A percentile compares a stretch with the other conserved stretches of the same genome.
Evolutionary conservation across 805 yeast species (phyloP).

Genomic region (Myxozyma nipponensis): DNA sequence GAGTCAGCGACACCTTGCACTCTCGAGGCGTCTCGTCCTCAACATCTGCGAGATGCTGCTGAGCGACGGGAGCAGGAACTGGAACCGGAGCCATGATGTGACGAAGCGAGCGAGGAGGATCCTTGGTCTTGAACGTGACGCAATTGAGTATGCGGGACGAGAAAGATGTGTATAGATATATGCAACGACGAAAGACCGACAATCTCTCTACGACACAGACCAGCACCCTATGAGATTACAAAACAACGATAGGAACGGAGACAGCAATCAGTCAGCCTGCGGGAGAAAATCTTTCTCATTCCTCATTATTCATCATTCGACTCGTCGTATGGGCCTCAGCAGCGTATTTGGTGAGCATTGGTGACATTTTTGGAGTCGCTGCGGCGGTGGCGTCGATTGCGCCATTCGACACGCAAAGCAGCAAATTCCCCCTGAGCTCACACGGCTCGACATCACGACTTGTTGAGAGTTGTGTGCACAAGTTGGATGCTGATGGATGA

Average conservation of each 20-base stretch:
- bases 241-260: too few relatives aligned
- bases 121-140: not conserved
- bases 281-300: too few relatives aligned
- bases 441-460: too few relatives aligned
- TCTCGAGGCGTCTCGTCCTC: not conserved
- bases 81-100: constrained; percentile 21
- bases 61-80: not conserved
- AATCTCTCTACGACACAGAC: not conserved
- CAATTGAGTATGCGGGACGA: not conserved
- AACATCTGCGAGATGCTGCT: not conserved
- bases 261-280: too few relatives aligned
- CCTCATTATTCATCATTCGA: too few relatives aligned
- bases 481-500: too few relatives aligned
- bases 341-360: too few relatives aligned
- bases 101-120: not conserved
- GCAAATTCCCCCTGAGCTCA: not conserved
- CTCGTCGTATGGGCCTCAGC: too few relatives aligned
- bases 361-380: too few relatives aligned
- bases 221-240: not conserved
- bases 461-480: too few relatives aligned
- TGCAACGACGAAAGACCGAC: not conserved
- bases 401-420: not conserved
- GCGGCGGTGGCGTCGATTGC: not conserved
- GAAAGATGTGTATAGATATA: too few relatives aligned
- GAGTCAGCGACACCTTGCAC: constrained; percentile 38